Evolutionary conservation across 2,329 filamentous ascomycete species (phyloP).

Genomic region (Ramichloridium luteum): DNA sequence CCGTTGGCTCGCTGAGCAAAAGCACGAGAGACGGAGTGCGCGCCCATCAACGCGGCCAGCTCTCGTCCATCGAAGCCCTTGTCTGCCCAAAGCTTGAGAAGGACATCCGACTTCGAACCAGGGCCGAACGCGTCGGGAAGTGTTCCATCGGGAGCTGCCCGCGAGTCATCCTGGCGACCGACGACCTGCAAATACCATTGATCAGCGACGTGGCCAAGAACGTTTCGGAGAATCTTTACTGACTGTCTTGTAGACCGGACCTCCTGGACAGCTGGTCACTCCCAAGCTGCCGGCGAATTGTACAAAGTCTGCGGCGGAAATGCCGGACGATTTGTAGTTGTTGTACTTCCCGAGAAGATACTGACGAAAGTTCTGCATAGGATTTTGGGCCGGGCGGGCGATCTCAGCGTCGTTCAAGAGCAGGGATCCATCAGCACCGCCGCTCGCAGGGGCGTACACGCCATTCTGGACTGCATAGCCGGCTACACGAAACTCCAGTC

Average conservation of each 20-base stretch:
- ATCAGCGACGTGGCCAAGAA: too few relatives aligned
- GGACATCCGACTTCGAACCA: conserved; percentile 25
- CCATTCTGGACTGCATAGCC: conserved; percentile 11
- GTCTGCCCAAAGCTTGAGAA: conserved; percentile 37
- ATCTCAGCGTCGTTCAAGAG: conserved; percentile 28
- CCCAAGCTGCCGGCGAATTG: conserved; percentile 38
- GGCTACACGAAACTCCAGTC: conserved; percentile 1
- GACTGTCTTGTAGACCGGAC: conserved; percentile 10
- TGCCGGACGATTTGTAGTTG: conserved; percentile 11
- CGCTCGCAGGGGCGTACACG: conserved; percentile 16
- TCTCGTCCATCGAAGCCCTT: conserved; percentile 41
- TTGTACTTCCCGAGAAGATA: conserved; percentile 31
- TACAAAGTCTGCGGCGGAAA: conserved; percentile 43
- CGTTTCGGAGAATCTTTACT: too few relatives aligned
- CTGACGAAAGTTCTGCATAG: conserved; percentile 32
- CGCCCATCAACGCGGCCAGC: conserved; percentile 43
- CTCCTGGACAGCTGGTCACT: conserved; percentile 19
- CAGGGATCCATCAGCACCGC: conserved; percentile 33
- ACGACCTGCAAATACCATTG: too few relatives aligned
- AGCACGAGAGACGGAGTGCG: conserved; percentile 40
- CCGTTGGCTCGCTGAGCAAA: conserved; percentile 21
- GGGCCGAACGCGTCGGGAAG: conserved; percentile 33
- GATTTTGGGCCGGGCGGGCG: conserved; percentile 30
- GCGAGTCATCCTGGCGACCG: conserved; percentile 35
- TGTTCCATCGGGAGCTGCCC: conserved; percentile 31